phyloP scores from a whole-genome alignment of 1,284 basidiomycete species.

The Schizophyllum amplum region DNA sequence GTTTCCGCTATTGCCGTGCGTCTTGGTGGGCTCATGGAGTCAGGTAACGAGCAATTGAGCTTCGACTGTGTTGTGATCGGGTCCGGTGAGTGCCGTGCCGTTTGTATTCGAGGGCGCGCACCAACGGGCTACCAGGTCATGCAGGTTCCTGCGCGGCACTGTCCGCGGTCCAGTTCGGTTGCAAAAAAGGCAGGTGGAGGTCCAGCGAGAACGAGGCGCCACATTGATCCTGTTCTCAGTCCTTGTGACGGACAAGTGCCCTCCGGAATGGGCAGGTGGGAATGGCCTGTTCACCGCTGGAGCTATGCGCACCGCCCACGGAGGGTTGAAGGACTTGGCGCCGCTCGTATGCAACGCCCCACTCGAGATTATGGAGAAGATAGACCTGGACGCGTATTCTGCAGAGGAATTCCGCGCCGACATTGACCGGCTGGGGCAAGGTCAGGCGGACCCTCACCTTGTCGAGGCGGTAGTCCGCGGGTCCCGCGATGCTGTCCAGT shows the following conservation, averaged over 20 bases:
- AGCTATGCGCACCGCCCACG: constrained; percentile 53
- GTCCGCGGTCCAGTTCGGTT: constrained; percentile 49
- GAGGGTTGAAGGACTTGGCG: constrained; percentile 48
- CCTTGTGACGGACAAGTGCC: constrained; percentile 58
- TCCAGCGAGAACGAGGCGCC: background rate
- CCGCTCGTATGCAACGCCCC: constrained; percentile 43
- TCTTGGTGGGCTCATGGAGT: background rate
- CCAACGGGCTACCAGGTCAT: constrained; percentile 17
- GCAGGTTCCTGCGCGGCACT: constrained; percentile 60
- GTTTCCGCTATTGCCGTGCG: background rate
- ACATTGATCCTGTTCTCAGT: constrained; percentile 22
- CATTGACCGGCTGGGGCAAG: constrained; percentile 48
- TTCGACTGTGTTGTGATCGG: constrained; percentile 58
- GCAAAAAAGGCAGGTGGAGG: constrained; percentile 30
- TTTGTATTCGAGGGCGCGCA: background rate
- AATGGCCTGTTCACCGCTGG: constrained; percentile 69
- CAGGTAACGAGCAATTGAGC: background rate
- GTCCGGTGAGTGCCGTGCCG: constrained; percentile 32
- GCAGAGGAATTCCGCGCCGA: constrained; percentile 44
- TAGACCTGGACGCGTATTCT: constrained; percentile 54
- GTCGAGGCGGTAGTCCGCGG: constrained; percentile 45
- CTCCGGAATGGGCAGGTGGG: constrained; percentile 54
- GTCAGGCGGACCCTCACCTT: constrained; percentile 38
- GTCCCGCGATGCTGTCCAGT: constrained; percentile 46
- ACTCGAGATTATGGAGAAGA: constrained; percentile 31